Conservation (phyloP, 2,329 filamentous ascomycete genomes). For the Monosporascus sp. region DNA sequence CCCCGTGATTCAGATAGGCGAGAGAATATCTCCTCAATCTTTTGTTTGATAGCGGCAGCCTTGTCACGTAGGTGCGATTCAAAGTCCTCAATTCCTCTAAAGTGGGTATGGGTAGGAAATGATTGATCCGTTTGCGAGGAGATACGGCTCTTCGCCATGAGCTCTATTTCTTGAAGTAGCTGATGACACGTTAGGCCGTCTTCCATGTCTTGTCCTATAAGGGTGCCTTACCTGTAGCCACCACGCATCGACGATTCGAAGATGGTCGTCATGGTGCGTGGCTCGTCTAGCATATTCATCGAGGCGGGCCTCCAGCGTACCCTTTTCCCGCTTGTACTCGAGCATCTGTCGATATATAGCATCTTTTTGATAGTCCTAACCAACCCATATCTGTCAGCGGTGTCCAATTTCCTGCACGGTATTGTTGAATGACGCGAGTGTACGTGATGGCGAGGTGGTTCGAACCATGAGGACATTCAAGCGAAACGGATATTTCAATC, state of each 20-base stretch:
- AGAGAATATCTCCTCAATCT: constrained; percentile 64
- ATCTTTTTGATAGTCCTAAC: constrained; percentile 86
- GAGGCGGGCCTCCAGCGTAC: constrained; percentile 73
- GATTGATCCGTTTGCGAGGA: constrained; percentile 39
- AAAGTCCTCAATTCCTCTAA: constrained; percentile 66
- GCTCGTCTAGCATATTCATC: constrained; percentile 74
- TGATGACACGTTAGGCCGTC: constrained; percentile 27
- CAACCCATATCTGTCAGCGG: constrained; percentile 33
- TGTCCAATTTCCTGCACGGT: constrained; percentile 16
- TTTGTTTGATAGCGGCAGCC: constrained; percentile 69
- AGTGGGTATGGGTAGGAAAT: constrained; percentile 54
- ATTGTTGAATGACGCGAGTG: constrained; percentile 18
- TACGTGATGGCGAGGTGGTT: constrained; percentile 21
- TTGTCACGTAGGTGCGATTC: constrained; percentile 74
- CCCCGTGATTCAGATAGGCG: constrained; percentile 47
- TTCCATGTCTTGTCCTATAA: neutral
- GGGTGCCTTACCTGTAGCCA: constrained; percentile 72
- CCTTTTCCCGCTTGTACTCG: constrained; percentile 90
- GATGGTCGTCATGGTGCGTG: constrained; percentile 83
- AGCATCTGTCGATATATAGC: constrained; percentile 97
- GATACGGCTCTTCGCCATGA: constrained; percentile 49
- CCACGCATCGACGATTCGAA: constrained; percentile 88
- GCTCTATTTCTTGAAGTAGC: constrained; percentile 60
- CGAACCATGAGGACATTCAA: constrained; percentile 17
- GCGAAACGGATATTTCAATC: constrained; percentile 13